Percentiles rank a stretch among this genome's conserved stretches.
These are phyloP conservation scores for Cyclostephanos invisitatus DNA, from an alignment of 108 stramenopile genomes.

Conservation along the genomic window DNA sequence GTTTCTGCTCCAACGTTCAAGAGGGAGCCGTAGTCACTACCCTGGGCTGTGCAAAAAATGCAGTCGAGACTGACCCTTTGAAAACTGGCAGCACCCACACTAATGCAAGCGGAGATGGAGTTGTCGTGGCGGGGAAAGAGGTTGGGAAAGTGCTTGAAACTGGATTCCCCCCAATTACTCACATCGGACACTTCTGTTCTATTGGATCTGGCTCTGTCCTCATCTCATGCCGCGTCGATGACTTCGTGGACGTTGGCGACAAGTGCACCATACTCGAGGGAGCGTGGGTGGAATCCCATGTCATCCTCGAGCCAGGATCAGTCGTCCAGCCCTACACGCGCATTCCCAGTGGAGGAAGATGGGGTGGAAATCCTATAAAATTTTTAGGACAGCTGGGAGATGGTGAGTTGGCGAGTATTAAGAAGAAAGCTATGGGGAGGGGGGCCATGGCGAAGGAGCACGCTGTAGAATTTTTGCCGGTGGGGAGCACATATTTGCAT, in stretches of 20 bases:
- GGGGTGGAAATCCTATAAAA: slow-evolving; percentile 92
- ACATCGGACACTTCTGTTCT: slow-evolving; percentile 86
- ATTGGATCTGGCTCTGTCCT: slow-evolving; percentile 82
- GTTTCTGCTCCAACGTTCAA: slow-evolving; percentile 80
- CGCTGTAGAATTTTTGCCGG: slow-evolving; percentile 88
- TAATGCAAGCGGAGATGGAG: slow-evolving; percentile 37
- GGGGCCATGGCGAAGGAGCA: slow-evolving; percentile 79
- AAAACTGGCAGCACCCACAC: slow-evolving; percentile 32
- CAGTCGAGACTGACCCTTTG: slow-evolving; percentile 46
- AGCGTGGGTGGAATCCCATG: slow-evolving; percentile 81
- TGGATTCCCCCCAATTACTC: slow-evolving; percentile 82
- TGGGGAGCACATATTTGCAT: slow-evolving; percentile 83
- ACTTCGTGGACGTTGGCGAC: slow-evolving; percentile 83
- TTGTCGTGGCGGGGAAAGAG: slow-evolving; percentile 37
- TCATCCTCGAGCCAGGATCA: slow-evolving; percentile 88
- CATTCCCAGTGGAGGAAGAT: slow-evolving; percentile 87
- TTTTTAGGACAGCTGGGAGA: slow-evolving; percentile 75
- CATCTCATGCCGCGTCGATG: slow-evolving; percentile 83
- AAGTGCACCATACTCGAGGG: slow-evolving; percentile 91
- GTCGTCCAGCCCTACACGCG: slow-evolving; percentile 85
- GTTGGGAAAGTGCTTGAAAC: slow-evolving; percentile 56
- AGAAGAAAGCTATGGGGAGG: slow-evolving; percentile 66
- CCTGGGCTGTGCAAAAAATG: slow-evolving; percentile 52
- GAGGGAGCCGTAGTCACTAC: slow-evolving; percentile 92
- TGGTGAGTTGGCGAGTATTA: slow-evolving; percentile 71